Evolutionary conservation across 2,329 filamentous ascomycete species (phyloP).

Genomic region (Graphilbum fragrans): DNA sequence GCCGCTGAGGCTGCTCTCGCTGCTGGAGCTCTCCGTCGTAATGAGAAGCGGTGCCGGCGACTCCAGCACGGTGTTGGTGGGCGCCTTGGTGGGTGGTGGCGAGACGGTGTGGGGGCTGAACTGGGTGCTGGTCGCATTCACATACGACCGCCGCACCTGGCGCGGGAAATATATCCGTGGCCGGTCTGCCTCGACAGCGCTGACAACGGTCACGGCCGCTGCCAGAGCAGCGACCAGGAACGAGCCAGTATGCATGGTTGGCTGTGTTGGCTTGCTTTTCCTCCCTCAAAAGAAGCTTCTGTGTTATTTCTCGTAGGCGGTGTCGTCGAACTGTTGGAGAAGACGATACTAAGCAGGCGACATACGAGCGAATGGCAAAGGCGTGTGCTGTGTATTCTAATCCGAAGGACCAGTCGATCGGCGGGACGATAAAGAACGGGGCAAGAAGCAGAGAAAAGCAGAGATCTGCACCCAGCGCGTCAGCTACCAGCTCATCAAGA

Average conservation of each 20-base stretch:
- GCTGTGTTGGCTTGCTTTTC: neutral
- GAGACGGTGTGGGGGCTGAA: constrained; percentile 14
- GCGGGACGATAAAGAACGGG: too few relatives aligned
- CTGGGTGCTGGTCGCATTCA: constrained; percentile 28
- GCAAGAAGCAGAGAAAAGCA: too few relatives aligned
- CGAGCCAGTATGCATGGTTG: constrained; percentile 35
- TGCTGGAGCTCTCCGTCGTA: neutral
- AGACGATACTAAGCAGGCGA: too few relatives aligned
- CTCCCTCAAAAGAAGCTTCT: neutral
- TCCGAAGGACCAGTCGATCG: too few relatives aligned
- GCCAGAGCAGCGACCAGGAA: constrained; percentile 36
- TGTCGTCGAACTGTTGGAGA: too few relatives aligned
- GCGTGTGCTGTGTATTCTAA: too few relatives aligned
- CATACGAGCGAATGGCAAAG: neutral
- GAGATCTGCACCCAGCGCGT: too few relatives aligned
- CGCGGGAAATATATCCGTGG: constrained; percentile 47
- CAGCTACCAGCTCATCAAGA: too few relatives aligned
- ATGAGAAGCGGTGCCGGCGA: neutral
- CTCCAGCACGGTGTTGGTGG: neutral
- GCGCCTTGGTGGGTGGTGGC: constrained; percentile 11
- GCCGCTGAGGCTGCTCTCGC: neutral
- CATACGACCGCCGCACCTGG: constrained; percentile 38
- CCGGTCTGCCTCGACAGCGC: constrained; percentile 25
- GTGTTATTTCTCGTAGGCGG: neutral
- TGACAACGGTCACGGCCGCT: constrained; percentile 31